These are phyloP conservation scores for Exophiala dermatitidis DNA, from an alignment of 2,329 filamentous ascomycete genomes.

Conservation along the genomic window DNA sequence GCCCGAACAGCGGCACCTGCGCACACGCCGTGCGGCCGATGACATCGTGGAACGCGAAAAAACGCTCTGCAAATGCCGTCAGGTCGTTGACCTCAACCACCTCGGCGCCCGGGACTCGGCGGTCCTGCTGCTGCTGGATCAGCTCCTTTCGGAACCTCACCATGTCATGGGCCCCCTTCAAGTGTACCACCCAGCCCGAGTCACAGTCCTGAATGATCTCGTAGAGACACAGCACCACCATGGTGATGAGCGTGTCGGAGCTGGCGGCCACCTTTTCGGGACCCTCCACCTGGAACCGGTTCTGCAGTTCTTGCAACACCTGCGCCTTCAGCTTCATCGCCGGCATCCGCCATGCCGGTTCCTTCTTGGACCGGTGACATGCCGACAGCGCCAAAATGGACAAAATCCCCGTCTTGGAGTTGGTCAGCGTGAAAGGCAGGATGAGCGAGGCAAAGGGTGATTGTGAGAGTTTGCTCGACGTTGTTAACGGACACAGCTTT, in stretches of 20 bases:
- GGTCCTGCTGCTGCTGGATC: neutral
- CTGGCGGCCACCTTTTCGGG: constrained; percentile 3
- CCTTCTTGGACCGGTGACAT: constrained; percentile 3
- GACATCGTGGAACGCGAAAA: constrained; percentile 6
- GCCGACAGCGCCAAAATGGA: constrained; percentile 4
- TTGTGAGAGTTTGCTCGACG: constrained; percentile 3
- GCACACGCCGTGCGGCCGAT: constrained; percentile 5
- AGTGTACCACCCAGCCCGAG: constrained; percentile 1
- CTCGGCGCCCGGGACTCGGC: neutral
- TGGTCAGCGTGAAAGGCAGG: constrained; percentile 3
- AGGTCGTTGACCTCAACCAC: constrained; percentile 3
- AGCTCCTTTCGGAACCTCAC: constrained; percentile 4
- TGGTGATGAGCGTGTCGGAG: constrained; percentile 4
- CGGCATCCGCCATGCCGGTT: constrained; percentile 2
- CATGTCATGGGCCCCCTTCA: constrained; percentile 6
- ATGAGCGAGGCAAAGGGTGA: constrained; percentile 2
- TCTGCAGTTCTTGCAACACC: constrained; percentile 1
- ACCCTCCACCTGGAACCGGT: constrained; percentile 2
- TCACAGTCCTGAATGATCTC: constrained; percentile 8
- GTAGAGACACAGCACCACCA: constrained; percentile 4
- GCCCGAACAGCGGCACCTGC: constrained; percentile 3
- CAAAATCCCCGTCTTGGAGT: constrained; percentile 1
- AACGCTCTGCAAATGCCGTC: constrained; percentile 2
- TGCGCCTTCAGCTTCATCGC: constrained; percentile 5
- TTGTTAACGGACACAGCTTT: constrained; percentile 2